Evolutionary conservation across 2,329 filamentous ascomycete genomes (phyloP), one percentile per base, ranked within the genome.

Genomic region (Shiraia sp.): DNA sequence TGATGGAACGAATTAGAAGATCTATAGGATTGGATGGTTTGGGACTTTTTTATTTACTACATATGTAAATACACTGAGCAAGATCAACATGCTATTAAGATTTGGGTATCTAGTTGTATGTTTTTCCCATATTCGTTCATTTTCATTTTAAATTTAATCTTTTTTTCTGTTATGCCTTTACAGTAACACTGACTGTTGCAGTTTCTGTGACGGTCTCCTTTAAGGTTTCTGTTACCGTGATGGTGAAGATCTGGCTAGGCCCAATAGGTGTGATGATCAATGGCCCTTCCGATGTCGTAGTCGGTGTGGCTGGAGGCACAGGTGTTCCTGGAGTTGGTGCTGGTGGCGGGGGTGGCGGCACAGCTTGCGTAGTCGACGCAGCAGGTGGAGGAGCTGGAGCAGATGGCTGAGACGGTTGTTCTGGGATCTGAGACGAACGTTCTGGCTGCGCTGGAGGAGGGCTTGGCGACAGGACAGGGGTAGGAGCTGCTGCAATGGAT

Each of bases 241-340:
- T 49, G 0, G 64, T 67, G n/a, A 68, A 65, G 0, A 67, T 47
- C 42, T 65, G 63, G 30, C 52, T 60, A 3, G 56, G 53, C 22
- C 60, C 49, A 36, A 68, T 66, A 3, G 61, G 63, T 13, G 60
- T 65, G 10, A 66, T 59, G 23, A 68, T 59, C n/a, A 68, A 28
- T 5, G 56, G 57, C 2, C 55, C 54, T 30, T 59, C 57, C 1
- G 62, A 59, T 4, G 51, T 55, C 15, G 48, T 32, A 26, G 49
- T 48, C 24, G 25, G 32, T 3, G 22, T 15, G 13, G 29, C 27
- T 42, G 33, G 12, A 10, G 40, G 22, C 16, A 31, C 10, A 15
- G 28, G 28, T 31, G 13, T 31, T 8, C 8, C 13, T 31, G 31
- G 10, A 16, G 32, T 12, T 17, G 45, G 39, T 14, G 29, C 8